Base-by-base conservation (phyloP, 345 rosid genomes). In the Toxicodendron radicans region DNA sequence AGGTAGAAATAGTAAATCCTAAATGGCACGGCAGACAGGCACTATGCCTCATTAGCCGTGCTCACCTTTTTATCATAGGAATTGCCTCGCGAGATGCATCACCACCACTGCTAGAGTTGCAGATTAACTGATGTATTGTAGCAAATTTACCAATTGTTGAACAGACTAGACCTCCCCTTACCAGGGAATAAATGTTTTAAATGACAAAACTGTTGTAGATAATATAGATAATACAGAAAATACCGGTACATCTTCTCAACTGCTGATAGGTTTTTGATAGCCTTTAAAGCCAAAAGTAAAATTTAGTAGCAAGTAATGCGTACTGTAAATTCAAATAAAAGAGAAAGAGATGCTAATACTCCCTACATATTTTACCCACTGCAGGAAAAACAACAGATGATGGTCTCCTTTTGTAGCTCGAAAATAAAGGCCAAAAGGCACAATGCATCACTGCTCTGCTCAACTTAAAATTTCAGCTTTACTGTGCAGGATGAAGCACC, bases 31-130 rank as follows among this genome's bases (percentile, higher is more conserved):
- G 93, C 93, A 84, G 86, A 74, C 83, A 91, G 93, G 91, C 88
- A 83, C 65, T 83, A 82, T 78, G 92, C 91, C 93, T 83, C 70
- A 82, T 85, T 82, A 85, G 93, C 96, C 96, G 92, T 89, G 96
- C 93, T 89, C 97, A 95, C 98, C 98, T 95, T 94, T 89, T 79
- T 77, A 81, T 81, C 84, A 95, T 74, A 86, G 87, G 81, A 93
- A 97, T 88, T 84, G 93, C 82, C 87, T 79, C 79, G 91, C 85
- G 81, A 83, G 88, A 90, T 85, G 94, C 92, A 88, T 87, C 96
- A 90, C 90, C 99, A 90, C 89, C 98, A 89, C 79, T 67, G 90
- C 86, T 83, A 87, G 98, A 86, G 93, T 93, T 88, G 97, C 88
- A 90, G 98, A 86, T 80, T 89, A 88, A 91, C 87, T 70, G 93